Evolutionary conservation across 306 rosid genomes (phyloP).

Genomic region (Prunus salicina): DNA sequence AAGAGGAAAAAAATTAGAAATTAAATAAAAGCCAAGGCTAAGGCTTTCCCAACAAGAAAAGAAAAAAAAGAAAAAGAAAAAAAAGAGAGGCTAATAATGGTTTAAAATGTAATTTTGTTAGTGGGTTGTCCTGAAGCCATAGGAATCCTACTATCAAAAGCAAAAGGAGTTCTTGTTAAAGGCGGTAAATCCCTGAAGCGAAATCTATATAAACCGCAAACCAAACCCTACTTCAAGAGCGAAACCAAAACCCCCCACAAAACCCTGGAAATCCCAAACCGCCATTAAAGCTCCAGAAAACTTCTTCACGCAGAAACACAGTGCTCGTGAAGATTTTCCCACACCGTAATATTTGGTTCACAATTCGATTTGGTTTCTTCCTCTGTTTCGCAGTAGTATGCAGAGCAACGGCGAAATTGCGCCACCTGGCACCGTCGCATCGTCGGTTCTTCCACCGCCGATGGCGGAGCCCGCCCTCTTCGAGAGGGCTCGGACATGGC

Average conservation of each 20-base stretch:
- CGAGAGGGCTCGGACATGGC: constrained; percentile 93
- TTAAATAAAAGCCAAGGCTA: too few relatives aligned
- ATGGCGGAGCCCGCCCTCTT: constrained; percentile 80
- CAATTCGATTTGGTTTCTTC: constrained; percentile 15
- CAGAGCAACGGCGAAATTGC: constrained; percentile 83
- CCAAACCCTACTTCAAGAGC: background rate
- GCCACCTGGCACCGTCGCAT: constrained; percentile 86
- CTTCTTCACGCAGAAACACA: background rate
- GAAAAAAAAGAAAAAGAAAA: too few relatives aligned
- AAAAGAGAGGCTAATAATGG: too few relatives aligned
- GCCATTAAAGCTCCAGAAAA: too few relatives aligned
- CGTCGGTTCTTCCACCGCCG: constrained; percentile 67
- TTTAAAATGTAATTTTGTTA: too few relatives aligned
- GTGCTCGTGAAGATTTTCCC: background rate
- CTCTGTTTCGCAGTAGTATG: constrained; percentile 35
- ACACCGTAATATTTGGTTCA: too few relatives aligned
- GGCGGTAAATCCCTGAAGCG: background rate
- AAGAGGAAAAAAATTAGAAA: too few relatives aligned
- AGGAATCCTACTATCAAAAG: background rate
- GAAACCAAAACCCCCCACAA: background rate
- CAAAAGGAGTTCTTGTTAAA: too few relatives aligned
- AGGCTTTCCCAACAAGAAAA: too few relatives aligned
- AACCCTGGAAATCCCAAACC: background rate
- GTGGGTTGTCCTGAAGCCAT: too few relatives aligned
- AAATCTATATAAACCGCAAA: background rate